These are phyloP conservation scores for Deuterostichococcus epilithicus DNA, from an alignment of 139 green algal genomes.

Conservation along the genomic window DNA sequence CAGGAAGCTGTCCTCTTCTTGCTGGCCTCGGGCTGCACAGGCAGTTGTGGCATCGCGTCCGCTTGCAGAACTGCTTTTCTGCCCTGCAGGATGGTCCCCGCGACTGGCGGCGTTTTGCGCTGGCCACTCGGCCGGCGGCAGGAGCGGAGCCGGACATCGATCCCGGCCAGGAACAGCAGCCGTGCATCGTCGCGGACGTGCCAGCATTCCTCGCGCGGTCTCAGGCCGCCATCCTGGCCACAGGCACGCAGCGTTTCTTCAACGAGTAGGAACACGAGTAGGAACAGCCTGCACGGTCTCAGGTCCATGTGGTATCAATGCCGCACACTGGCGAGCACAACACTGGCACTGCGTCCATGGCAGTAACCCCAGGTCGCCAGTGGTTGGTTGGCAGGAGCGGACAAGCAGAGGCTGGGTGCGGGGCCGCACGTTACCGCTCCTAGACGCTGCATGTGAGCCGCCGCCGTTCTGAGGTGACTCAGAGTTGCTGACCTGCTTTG, in stretches of 20 bases:
- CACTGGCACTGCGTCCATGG: not conserved
- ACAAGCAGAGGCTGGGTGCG: not conserved
- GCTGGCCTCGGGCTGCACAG: too few relatives aligned
- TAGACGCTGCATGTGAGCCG: not conserved
- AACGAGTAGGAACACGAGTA: not conserved
- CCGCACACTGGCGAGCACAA: not conserved
- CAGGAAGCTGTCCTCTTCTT: not conserved
- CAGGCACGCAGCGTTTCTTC: slow-evolving; percentile 36
- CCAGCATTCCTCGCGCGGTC: slow-evolving; percentile 60
- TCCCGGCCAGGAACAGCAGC: not conserved
- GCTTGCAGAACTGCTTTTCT: not conserved
- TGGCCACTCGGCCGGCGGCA: slow-evolving; percentile 35
- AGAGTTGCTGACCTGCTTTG: not conserved
- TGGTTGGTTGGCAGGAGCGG: not conserved
- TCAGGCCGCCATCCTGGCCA: slow-evolving; percentile 51
- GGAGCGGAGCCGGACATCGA: not conserved
- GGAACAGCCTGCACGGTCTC: not conserved
- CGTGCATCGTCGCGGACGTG: slow-evolving; percentile 38
- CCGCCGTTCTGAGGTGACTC: not conserved
- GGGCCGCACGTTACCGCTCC: not conserved
- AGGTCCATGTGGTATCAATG: not conserved
- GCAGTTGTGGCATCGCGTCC: too few relatives aligned
- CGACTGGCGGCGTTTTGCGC: slow-evolving; percentile 53
- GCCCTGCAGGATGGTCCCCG: slow-evolving; percentile 28
- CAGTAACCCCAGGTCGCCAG: not conserved